phyloP scores from a whole-genome alignment of 257 asterid species.

The Solanum raphanifolium region DNA sequence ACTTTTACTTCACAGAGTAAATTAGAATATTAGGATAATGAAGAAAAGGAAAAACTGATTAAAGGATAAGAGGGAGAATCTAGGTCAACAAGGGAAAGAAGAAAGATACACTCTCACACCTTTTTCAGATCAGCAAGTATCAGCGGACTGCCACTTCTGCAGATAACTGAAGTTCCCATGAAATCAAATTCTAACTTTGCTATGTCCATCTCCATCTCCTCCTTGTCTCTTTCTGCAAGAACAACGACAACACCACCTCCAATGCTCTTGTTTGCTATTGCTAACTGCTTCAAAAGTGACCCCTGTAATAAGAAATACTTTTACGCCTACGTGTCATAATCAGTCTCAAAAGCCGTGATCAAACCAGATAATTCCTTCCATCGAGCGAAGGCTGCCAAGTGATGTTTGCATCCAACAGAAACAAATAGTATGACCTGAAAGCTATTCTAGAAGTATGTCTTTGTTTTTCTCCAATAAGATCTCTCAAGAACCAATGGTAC shows the following conservation, averaged over 20 bases:
- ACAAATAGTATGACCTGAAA: neutral
- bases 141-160: constrained; percentile 97
- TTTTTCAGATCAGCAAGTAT: constrained; percentile 94
- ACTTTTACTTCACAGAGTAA: neutral
- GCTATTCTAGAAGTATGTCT: neutral
- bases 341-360: neutral
- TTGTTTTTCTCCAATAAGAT: neutral
- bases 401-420: neutral
- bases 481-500: neutral
- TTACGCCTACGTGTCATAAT: neutral
- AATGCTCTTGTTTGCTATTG: constrained; percentile 92
- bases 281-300: constrained; percentile 89
- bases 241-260: constrained; percentile 96
- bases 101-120: constrained; percentile 23
- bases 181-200: constrained; percentile 86
- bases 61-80: neutral
- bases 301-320: constrained; percentile 45
- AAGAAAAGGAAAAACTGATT: neutral
- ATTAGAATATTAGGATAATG: neutral
- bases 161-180: constrained; percentile 93
- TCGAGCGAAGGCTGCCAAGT: neutral
- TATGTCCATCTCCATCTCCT: constrained; percentile 95
- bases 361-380: neutral
- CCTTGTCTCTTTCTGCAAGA: constrained; percentile 98
- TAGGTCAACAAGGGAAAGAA: neutral